Percentiles rank a stretch among this genome's conserved stretches.
phyloP scores from a whole-genome alignment of 148 eudicot genomes.

The Selenicereus undatus region DNA sequence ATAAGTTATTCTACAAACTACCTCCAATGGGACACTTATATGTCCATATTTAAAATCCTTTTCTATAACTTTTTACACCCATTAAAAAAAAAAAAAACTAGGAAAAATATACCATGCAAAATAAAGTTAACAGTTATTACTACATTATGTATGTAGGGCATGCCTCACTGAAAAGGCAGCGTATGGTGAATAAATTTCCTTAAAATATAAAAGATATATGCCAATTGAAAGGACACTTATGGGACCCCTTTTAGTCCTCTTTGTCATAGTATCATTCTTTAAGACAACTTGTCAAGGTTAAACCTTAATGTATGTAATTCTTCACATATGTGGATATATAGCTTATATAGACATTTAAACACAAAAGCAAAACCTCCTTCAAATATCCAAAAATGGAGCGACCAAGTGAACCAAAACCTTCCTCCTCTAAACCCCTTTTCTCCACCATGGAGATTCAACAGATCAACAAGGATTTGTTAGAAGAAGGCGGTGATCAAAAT shows the following conservation, averaged over 20 bases:
- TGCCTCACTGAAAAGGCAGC: too few species aligned
- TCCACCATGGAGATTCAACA: conserved; percentile 10
- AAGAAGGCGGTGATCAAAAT: conserved; percentile 17
- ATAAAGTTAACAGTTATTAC: too few species aligned
- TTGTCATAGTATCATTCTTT: conserved; percentile 12
- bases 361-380: neutral
- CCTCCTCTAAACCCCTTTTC: neutral
- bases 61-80: too few species aligned
- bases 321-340: conserved; percentile 15
- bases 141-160: too few species aligned
- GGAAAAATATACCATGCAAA: too few species aligned
- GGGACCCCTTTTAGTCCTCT: neutral
- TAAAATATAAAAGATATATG: too few species aligned
- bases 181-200: too few species aligned
- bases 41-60: too few species aligned
- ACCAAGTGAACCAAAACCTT: conserved; percentile 18
- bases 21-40: too few species aligned
- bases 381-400: conserved; percentile 2
- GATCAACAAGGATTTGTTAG: conserved; percentile 8
- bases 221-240: neutral
- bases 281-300: conserved; percentile 9
- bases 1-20: too few species aligned
- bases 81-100: too few species aligned
- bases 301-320: conserved; percentile 13
- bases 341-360: conserved; percentile 13